These are phyloP conservation scores for Halteria grandinella DNA, from an alignment of 73 alveolate species.

Conservation along the genomic window DNA sequence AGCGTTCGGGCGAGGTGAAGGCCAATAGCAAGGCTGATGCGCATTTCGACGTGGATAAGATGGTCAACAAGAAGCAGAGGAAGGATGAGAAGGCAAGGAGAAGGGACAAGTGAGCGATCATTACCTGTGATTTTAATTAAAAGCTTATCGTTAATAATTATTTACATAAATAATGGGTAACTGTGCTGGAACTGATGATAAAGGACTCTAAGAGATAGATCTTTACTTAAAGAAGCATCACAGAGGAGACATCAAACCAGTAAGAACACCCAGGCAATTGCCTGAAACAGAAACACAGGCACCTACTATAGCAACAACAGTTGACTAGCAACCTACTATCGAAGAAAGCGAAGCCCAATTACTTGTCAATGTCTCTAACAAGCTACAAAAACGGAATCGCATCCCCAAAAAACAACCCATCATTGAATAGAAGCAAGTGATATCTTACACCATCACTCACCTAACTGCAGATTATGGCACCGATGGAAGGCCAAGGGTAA, in stretches of 20 bases:
- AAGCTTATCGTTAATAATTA: background rate
- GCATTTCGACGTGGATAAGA: slow-evolving; percentile 18
- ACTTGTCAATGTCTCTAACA: too few relatives aligned
- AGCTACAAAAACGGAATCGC: background rate
- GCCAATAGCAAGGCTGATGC: slow-evolving; percentile 34
- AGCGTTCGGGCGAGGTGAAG: slow-evolving; percentile 22
- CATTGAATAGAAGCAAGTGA: background rate
- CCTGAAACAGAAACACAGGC: too few relatives aligned
- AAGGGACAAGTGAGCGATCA: slow-evolving; percentile 22
- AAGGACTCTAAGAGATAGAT: slow-evolving; percentile 40
- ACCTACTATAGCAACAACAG: too few relatives aligned
- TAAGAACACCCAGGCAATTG: too few relatives aligned
- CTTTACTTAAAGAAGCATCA: background rate
- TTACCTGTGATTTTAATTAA: background rate
- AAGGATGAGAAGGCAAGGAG: slow-evolving; percentile 34
- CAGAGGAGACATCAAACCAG: too few relatives aligned
- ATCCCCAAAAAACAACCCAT: background rate
- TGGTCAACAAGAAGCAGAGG: slow-evolving; percentile 3
- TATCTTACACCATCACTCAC: background rate
- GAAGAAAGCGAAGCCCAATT: too few relatives aligned
- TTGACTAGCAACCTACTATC: too few relatives aligned
- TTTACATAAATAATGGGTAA: slow-evolving; percentile 31
- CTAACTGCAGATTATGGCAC: slow-evolving; percentile 6
- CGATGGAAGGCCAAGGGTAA: slow-evolving; percentile 41
- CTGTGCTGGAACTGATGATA: slow-evolving; percentile 40